These are phyloP conservation scores for Trichoderma orchidacearum DNA, from an alignment of 495 filamentous ascomycete genomes.

Conservation along the genomic window DNA sequence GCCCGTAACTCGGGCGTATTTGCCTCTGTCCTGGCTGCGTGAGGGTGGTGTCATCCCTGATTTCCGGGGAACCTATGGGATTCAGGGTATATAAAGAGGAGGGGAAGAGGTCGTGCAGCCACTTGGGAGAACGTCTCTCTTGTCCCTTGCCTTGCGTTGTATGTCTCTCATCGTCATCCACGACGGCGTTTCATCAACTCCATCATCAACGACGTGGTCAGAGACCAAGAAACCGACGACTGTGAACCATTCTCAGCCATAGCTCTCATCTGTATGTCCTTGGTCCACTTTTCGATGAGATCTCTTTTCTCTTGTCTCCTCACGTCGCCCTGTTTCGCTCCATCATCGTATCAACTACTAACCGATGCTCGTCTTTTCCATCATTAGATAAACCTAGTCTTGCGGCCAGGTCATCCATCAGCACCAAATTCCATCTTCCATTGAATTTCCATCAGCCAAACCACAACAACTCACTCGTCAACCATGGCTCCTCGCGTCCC, in stretches of 20 bases:
- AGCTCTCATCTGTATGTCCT: background rate
- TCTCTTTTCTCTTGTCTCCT: background rate
- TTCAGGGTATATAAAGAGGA: background rate
- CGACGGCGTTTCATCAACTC: background rate
- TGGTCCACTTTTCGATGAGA: no score
- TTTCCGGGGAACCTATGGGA: background rate
- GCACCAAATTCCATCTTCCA: background rate
- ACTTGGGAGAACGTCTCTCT: no score
- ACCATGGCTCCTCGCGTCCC: constrained; percentile 36
- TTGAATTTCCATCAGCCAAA: background rate
- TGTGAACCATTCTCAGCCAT: background rate
- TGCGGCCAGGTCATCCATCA: background rate
- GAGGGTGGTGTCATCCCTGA: constrained; percentile 1
- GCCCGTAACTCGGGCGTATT: background rate
- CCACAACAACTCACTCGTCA: constrained; percentile 2
- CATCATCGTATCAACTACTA: background rate
- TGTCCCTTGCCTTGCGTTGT: background rate
- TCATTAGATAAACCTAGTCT: background rate
- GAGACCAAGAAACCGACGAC: background rate
- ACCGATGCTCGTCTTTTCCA: background rate
- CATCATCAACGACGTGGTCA: background rate
- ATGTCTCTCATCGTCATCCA: background rate
- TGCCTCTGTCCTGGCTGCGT: background rate
- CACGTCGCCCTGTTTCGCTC: background rate
- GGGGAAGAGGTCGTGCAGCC: background rate